These are phyloP conservation scores for Rickenella mellea DNA, from an alignment of 768 basidiomycete species.

Conservation along the genomic window DNA sequence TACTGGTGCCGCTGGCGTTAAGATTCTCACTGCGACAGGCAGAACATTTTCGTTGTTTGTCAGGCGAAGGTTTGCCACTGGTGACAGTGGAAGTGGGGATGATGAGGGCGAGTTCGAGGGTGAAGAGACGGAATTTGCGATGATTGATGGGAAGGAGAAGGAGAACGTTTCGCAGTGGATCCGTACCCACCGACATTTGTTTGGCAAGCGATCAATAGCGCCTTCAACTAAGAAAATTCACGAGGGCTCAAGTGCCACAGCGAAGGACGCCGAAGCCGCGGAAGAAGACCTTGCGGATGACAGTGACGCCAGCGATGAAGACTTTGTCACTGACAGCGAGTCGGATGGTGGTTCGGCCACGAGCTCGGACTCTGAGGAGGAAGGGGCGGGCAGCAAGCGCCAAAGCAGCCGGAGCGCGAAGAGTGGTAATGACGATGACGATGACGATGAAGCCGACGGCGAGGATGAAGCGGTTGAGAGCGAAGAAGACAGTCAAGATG, in stretches of 20 bases:
- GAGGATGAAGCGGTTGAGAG: constrained; percentile 25
- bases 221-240: not conserved
- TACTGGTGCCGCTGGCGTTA: constrained; percentile 35
- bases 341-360: constrained; percentile 6
- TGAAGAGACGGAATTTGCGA: constrained; percentile 57
- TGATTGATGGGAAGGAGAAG: constrained; percentile 64
- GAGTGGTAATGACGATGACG: constrained; percentile 21
- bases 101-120: constrained; percentile 35
- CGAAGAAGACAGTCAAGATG: constrained; percentile 30
- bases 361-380: constrained; percentile 4
- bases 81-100: constrained; percentile 17
- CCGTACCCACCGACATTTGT: constrained; percentile 41
- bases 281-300: constrained; percentile 37
- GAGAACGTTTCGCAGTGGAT: constrained; percentile 61
- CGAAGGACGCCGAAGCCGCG: constrained; percentile 18
- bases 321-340: constrained; percentile 17
- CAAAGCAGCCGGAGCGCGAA: constrained; percentile 15
- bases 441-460: constrained; percentile 22
- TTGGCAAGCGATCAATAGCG: constrained; percentile 28
- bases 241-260: constrained; percentile 4
- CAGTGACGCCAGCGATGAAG: constrained; percentile 29
- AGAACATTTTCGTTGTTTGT: constrained; percentile 58
- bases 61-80: constrained; percentile 14
- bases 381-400: constrained; percentile 5
- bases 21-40: constrained; percentile 54